These are phyloP conservation scores for Diaporthe capsici DNA, from an alignment of 2,329 filamentous ascomycete species.

Conservation along the genomic window DNA sequence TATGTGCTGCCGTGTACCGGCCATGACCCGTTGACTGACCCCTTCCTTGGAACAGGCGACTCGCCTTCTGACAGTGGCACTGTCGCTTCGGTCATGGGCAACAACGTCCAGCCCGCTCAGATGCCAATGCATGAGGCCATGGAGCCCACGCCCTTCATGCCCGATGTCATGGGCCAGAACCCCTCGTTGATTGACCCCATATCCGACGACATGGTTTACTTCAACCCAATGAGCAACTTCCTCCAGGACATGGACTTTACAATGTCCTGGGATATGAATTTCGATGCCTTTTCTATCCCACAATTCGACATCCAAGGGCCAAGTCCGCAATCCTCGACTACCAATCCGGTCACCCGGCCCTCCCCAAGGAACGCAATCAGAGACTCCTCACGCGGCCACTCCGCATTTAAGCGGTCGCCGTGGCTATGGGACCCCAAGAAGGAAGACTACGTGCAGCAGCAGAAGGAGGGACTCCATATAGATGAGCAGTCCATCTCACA, in stretches of 20 bases:
- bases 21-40: slow-evolving; percentile 31
- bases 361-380: slow-evolving; percentile 35
- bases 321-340: slow-evolving; percentile 48
- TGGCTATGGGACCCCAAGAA: slow-evolving; percentile 53
- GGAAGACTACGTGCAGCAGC: slow-evolving; percentile 47
- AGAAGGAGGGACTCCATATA: slow-evolving; percentile 45
- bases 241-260: slow-evolving; percentile 52
- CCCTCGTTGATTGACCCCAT: slow-evolving; percentile 46
- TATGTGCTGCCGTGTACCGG: neutral
- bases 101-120: slow-evolving; percentile 8
- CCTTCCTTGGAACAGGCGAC: slow-evolving; percentile 4
- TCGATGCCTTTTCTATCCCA: slow-evolving; percentile 49
- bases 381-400: slow-evolving; percentile 49
- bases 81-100: slow-evolving; percentile 15
- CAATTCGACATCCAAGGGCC: slow-evolving; percentile 47
- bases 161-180: slow-evolving; percentile 30
- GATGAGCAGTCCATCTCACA: slow-evolving; percentile 45
- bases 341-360: slow-evolving; percentile 43
- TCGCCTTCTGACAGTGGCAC: slow-evolving; percentile 22
- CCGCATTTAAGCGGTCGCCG: slow-evolving; percentile 52
- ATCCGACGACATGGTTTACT: slow-evolving; percentile 46
- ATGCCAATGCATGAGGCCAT: slow-evolving; percentile 20
- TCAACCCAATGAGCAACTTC: slow-evolving; percentile 48
- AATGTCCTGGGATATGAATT: slow-evolving; percentile 50
- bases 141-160: slow-evolving; percentile 30